A percentile compares a stretch with the other conserved stretches of the same genome.
Conservation (phyloP, 805 yeast species). For the Metschnikowia peoriensis region DNA sequence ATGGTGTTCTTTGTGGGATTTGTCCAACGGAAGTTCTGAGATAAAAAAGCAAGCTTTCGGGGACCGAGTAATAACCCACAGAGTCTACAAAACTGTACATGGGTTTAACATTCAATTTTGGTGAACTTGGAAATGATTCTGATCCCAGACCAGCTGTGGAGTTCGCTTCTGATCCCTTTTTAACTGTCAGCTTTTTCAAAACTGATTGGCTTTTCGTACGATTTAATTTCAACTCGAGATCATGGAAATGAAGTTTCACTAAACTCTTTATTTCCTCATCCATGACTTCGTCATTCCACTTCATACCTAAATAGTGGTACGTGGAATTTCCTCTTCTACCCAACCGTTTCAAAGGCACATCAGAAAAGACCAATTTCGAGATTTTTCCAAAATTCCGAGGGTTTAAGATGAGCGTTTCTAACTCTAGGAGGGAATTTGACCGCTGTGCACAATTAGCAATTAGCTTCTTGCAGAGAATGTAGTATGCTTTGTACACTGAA, state of each 20-base stretch:
- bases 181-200: too few relatives aligned
- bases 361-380: slow-evolving; percentile 39
- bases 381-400: slow-evolving; percentile 42
- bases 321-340: slow-evolving; percentile 44
- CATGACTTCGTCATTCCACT: slow-evolving; percentile 39
- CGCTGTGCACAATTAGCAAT: slow-evolving; percentile 30
- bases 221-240: background rate
- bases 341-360: slow-evolving; percentile 35
- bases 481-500: slow-evolving; percentile 42
- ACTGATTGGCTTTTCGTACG: too few relatives aligned
- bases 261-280: slow-evolving; percentile 28
- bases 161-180: too few relatives aligned
- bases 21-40: background rate
- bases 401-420: slow-evolving; percentile 23
- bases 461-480: slow-evolving; percentile 39
- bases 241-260: background rate
- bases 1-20: background rate
- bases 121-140: too few relatives aligned
- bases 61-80: background rate
- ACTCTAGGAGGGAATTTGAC: too few relatives aligned
- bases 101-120: background rate
- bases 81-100: background rate
- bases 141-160: too few relatives aligned
- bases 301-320: slow-evolving; percentile 40
- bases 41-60: background rate